These are phyloP conservation scores for Bifiguratus adelaidae DNA, from an alignment of 192 early-diverging fungal genomes.

Conservation along the genomic window DNA sequence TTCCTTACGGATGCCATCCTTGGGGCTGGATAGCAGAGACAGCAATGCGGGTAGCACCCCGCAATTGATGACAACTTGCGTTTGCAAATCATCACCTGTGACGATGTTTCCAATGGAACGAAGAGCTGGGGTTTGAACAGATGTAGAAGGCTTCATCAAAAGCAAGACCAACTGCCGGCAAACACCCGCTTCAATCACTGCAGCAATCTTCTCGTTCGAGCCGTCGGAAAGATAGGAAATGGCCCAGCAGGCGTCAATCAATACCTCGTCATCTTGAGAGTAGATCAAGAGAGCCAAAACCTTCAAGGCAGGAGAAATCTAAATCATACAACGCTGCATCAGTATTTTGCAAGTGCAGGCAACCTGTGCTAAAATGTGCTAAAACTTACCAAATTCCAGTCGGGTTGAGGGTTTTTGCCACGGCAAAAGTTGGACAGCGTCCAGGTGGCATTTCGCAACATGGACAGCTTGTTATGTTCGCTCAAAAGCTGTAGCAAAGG, in stretches of 20 bases:
- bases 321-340: too few species aligned
- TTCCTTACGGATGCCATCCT: constrained; percentile 97
- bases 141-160: constrained; percentile 74
- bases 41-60: constrained; percentile 77
- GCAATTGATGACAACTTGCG: constrained; percentile 89
- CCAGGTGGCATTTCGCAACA: constrained; percentile 99
- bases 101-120: constrained; percentile 98
- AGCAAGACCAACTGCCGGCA: constrained; percentile 91
- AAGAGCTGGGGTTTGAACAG: constrained; percentile 94
- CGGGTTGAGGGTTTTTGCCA: constrained; percentile 93
- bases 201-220: constrained; percentile 94
- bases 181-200: constrained; percentile 92
- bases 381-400: constrained; percentile 59
- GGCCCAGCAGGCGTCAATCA: constrained; percentile 99
- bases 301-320: constrained; percentile 82
- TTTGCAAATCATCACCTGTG: constrained; percentile 96
- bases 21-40: constrained; percentile 72
- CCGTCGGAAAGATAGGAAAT: constrained; percentile 99
- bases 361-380: not conserved
- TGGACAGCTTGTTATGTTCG: constrained; percentile 87
- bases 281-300: constrained; percentile 87
- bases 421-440: constrained; percentile 98
- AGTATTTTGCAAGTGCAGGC: not conserved
- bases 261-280: constrained; percentile 86
- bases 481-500: constrained; percentile 84